Base-by-base conservation (phyloP, 352 stramenopile genomes). In the Pseudoperonospora humuli region DNA sequence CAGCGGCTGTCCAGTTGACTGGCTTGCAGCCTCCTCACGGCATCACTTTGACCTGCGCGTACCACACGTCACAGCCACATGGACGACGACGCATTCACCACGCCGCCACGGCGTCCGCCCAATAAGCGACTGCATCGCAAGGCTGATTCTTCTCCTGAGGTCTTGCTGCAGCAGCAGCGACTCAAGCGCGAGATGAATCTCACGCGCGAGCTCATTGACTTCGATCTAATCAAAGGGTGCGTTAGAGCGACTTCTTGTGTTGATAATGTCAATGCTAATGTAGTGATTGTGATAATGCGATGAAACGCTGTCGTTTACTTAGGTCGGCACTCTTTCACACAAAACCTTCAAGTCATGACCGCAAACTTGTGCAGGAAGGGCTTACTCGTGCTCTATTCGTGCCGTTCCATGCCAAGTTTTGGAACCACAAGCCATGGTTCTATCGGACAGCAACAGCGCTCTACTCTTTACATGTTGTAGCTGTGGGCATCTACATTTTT, bases 241-340 rank as follows among this genome's bases (percentile, higher is more conserved):
- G 11, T n/a, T n/a, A n/a, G n/a, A n/a, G n/a, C n/a, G n/a, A n/a
- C n/a, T n/a, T n/a, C n/a, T n/a, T n/a, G n/a, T n/a, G n/a, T n/a
- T n/a, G n/a, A n/a, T n/a, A n/a, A n/a, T n/a, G n/a, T n/a, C n/a
- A n/a, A n/a, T n/a, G 62, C 18, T 48, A 39, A 41, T 25, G 37
- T 17, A 8, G 7, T 48, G 27, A 48, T 28, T 15, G 20, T 20
- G 25, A 35, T 36, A 17, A 14, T 25, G 14, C 1, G 11, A n/a
- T 23, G 19, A 20, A 31, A n/a, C n/a, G 19, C 14, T 49, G 14
- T 25, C 47, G 5, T 23, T 34, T 39, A 3, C 18, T 33, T 20
- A 86, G 74, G 29, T 92, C 80, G 17, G 77, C 76, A 17, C 78
- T 89, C 20, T 92, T 92, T 52, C 76, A 92, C 45, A 92, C 80